These are phyloP conservation scores for Solanum lignicaule DNA, from an alignment of 257 asterid species.

Conservation along the genomic window DNA sequence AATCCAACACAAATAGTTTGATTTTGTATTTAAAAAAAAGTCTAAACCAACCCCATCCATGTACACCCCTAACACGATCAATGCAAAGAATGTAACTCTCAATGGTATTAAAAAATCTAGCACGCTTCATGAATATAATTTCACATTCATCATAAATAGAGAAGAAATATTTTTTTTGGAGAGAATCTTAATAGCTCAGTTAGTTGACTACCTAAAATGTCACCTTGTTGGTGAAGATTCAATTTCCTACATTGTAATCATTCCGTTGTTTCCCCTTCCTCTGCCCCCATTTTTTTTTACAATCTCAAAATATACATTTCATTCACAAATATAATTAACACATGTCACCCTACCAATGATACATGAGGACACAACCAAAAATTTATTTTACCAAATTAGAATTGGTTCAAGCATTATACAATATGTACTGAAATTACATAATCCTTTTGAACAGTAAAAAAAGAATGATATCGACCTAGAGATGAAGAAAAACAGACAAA, in stretches of 20 bases:
- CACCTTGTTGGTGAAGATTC: not conserved
- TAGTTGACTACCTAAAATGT: not conserved
- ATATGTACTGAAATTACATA: not conserved
- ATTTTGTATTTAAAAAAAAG: no score
- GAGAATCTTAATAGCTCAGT: not conserved
- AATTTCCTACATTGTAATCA: not conserved
- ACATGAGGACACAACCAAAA: not conserved
- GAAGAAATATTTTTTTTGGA: not conserved
- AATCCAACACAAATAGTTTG: not conserved
- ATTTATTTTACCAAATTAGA: not conserved
- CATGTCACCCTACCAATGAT: not conserved
- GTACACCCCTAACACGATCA: not conserved
- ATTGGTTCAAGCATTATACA: not conserved
- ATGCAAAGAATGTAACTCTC: not conserved
- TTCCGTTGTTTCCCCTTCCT: not conserved
- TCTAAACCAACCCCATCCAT: no score
- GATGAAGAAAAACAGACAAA: not conserved
- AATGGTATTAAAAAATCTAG: not conserved
- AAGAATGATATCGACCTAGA: not conserved
- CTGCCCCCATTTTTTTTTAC: not conserved
- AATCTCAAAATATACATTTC: not conserved
- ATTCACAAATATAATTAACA: not conserved
- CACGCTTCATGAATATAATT: not conserved
- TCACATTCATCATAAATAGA: not conserved
- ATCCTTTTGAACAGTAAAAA: not conserved